Base-by-base conservation (phyloP, 495 filamentous ascomycete species). In the Rusavskia elegans region DNA sequence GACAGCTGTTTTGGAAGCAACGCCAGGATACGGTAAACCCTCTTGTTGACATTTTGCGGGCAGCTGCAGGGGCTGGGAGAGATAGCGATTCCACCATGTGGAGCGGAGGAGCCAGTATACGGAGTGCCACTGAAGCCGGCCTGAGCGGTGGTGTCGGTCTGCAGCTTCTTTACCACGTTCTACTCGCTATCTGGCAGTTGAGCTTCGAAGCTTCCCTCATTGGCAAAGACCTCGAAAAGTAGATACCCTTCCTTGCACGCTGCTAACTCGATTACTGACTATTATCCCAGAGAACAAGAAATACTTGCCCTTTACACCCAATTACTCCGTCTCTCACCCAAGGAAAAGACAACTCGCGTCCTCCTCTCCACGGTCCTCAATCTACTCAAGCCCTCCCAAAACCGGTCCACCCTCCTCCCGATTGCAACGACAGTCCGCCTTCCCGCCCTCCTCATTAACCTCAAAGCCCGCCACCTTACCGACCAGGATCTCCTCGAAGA, bases 331-430 rank as follows among this genome's bases (percentile, higher is more conserved):
- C 71, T 95, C 14, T 95, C 92, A 5, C 89, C 90, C 32, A 99
- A 99, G 65, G 92, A 97, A 66, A 99, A 99, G 71, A 95, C 89
- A 0, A 95, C 92, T 0, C 81, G 93, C 4, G 79, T 99, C 30
- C 79, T 95, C 45, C 74, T 97, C 48, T 87, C 88, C 17, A 94
- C 87, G 19, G 74, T 99, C 38, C 73, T 81, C 60, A 97, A 95
- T 66, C 83, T 99, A 39, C 78, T 92, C 30, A 69, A 69, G 7
- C 65, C 66, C 49, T 68, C 69, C n/a, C 60, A 72, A 32, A 95
- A 95, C 67, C 83, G 81, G 50, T 74, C 71, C 17, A 82, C 80
- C 10, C 78, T 98, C 41, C 80, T 96, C 20, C 87, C 87, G 17
- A 78, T 81, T 27, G 87, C 89, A 5, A 82, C 84, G 37, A 80